Evolutionary conservation across 768 basidiomycete species (phyloP), one percentile per base, ranked within the genome.

Genomic region (Pleurotus djamor): DNA sequence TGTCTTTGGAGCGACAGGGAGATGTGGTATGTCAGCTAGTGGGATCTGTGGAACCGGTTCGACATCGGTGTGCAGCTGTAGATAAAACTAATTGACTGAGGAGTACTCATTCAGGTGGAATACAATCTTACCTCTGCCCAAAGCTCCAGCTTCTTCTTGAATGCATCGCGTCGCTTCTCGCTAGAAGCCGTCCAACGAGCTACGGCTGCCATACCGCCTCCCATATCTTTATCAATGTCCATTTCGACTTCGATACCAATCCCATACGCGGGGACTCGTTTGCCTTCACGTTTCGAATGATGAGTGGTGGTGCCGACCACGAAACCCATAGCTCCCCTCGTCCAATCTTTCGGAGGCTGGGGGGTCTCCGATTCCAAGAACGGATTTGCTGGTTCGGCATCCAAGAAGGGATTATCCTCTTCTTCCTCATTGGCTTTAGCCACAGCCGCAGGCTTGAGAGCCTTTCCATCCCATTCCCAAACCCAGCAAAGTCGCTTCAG

Each of bases 191-290:
- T 92, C 92, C 92, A 94, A 58, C 91, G 83, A 55, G 92, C 92
- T 47, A 94, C 89, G 33, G 92, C 89, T 38, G 91, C 90, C 88
- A 94, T 93, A n/a, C 92, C 91, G 48, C 82, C 85, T 17, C 77
- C 77, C 87, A 90, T 86, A 65, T 83, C 85, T 72, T 89, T 90
- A 72, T 91, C 89, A 58, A 92, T 83, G 65, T 92, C 85, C 76
- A 91, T 88, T 64, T 93, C 90, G 28, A 93, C 91, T 72, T 94
- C 90, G 52, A 94, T 91, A 1, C 92, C 92, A 62, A 94, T 82
- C 7, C 92, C 92, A 69, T 93, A 94, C 1, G 83, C 92, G 36
- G 90, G 87, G 16, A 91, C 75, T 45, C 92, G 83, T 66, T 86
- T 86, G 12, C 83, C 82, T 12, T 80, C 81, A 1, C 72, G 64